phyloP scores from a whole-genome alignment of 75 land plant species.

The Pinus taeda region DNA sequence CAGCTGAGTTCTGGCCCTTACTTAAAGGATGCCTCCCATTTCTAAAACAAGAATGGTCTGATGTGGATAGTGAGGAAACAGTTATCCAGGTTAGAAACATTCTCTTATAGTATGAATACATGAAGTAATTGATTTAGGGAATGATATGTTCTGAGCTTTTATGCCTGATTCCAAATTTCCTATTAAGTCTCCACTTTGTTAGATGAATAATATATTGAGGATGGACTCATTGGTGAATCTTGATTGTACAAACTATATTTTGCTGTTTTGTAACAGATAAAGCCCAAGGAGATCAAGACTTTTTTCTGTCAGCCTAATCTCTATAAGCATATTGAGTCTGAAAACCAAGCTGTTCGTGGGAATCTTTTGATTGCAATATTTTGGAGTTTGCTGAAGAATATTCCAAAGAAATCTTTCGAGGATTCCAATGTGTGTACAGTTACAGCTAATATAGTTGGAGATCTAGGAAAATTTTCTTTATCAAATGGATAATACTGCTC shows the following conservation, averaged over 20 bases:
- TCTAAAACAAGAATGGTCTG: slow-evolving; percentile 32
- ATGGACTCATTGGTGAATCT: neutral
- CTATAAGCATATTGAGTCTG: slow-evolving; percentile 7
- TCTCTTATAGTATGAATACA: neutral
- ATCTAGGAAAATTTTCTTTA: no score
- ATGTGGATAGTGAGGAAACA: slow-evolving; percentile 13
- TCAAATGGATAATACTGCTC: no score
- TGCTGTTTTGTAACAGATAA: slow-evolving; percentile 12
- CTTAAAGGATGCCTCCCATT: slow-evolving; percentile 21
- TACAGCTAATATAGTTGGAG: neutral
- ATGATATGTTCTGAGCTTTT: neutral
- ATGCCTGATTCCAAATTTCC: neutral
- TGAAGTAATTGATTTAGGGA: neutral
- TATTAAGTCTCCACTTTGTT: neutral
- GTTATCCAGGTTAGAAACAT: slow-evolving; percentile 3
- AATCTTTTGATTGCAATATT: slow-evolving; percentile 19
- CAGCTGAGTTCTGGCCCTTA: slow-evolving; percentile 9
- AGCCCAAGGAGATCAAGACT: slow-evolving; percentile 13
- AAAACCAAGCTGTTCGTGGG: slow-evolving; percentile 1
- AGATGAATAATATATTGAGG: neutral
- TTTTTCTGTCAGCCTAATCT: neutral
- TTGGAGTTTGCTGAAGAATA: slow-evolving; percentile 16
- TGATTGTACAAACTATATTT: neutral
- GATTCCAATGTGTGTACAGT: slow-evolving; percentile 3
- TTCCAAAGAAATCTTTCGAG: neutral